Evolutionary conservation across 129 eudicot genomes (phyloP).

Genomic region (Silybum marianum): DNA sequence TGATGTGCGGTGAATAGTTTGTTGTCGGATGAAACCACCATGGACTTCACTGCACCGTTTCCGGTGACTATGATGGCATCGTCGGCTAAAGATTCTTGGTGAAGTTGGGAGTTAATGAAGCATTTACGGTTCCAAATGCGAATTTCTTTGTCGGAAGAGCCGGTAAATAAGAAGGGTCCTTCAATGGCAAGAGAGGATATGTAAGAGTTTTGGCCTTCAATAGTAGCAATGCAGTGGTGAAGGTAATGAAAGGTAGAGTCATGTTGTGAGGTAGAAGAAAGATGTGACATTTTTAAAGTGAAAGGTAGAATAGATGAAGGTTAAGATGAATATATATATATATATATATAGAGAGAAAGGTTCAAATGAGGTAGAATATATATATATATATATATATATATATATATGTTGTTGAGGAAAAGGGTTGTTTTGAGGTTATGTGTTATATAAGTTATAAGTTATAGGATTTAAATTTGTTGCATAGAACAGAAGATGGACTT

Average conservation of each 20-base stretch:
- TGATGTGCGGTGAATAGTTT: constrained; percentile 67
- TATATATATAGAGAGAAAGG: too few species aligned
- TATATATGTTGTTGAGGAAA: background rate
- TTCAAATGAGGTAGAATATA: too few species aligned
- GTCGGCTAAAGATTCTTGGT: constrained; percentile 4
- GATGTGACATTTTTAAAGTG: constrained; percentile 25
- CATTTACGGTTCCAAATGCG: constrained; percentile 35
- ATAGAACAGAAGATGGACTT: background rate
- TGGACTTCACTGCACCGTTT: constrained; percentile 58
- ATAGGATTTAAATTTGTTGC: background rate
- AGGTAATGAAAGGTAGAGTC: constrained; percentile 22
- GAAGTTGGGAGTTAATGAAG: constrained; percentile 22
- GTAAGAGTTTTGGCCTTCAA: constrained; percentile 50
- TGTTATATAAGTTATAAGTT: constrained; percentile 4
- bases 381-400: too few species aligned
- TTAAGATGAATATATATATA: background rate
- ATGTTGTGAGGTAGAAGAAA: constrained; percentile 28
- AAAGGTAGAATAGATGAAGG: background rate
- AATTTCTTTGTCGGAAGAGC: constrained; percentile 60
- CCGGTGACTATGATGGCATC: constrained; percentile 28
- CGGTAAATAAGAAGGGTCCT: constrained; percentile 48
- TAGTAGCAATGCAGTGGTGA: constrained; percentile 50
- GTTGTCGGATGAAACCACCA: constrained; percentile 46
- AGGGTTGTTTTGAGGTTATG: background rate
- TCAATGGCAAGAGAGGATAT: constrained; percentile 53